Conservation (phyloP, 768 basidiomycete genomes). For the Amanita exitialis region DNA sequence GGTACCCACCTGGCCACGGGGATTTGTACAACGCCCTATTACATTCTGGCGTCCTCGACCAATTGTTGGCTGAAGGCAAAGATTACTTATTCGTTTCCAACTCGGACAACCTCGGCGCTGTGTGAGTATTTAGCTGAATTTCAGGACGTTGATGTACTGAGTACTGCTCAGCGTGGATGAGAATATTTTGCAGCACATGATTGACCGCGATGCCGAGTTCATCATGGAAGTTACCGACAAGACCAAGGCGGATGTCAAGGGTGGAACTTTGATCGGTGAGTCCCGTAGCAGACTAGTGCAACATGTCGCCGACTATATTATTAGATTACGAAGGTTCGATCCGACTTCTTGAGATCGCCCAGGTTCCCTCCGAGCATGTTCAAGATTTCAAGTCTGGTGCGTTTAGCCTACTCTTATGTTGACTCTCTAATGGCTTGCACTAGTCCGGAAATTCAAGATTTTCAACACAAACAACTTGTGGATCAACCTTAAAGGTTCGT, state of each 20-base stretch:
- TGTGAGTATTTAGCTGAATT: constrained; percentile 34
- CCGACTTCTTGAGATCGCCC: constrained; percentile 87
- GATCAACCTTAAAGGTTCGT: constrained; percentile 65
- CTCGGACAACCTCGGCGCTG: constrained; percentile 92
- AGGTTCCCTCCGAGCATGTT: constrained; percentile 87
- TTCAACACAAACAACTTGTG: constrained; percentile 84
- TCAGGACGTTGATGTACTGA: not conserved
- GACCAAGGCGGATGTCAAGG: constrained; percentile 83
- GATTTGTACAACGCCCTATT: constrained; percentile 89
- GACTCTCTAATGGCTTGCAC: not conserved
- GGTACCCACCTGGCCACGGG: constrained; percentile 98
- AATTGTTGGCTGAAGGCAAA: constrained; percentile 84
- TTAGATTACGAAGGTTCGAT: constrained; percentile 78
- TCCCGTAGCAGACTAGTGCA: constrained; percentile 1
- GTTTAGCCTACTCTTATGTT: not conserved
- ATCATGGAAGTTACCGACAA: constrained; percentile 96
- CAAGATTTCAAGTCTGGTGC: constrained; percentile 86
- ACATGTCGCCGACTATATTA: not conserved
- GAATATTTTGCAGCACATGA: constrained; percentile 80
- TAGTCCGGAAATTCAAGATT: constrained; percentile 86
- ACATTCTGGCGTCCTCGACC: constrained; percentile 87
- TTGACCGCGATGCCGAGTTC: constrained; percentile 73
- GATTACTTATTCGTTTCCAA: constrained; percentile 98
- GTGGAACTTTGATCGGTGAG: constrained; percentile 72
- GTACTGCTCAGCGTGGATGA: constrained; percentile 53